Evolutionary conservation across 2,329 filamentous ascomycete genomes (phyloP), one percentile per base, ranked within the genome.

Genomic region (Epichloe coenophiala): DNA sequence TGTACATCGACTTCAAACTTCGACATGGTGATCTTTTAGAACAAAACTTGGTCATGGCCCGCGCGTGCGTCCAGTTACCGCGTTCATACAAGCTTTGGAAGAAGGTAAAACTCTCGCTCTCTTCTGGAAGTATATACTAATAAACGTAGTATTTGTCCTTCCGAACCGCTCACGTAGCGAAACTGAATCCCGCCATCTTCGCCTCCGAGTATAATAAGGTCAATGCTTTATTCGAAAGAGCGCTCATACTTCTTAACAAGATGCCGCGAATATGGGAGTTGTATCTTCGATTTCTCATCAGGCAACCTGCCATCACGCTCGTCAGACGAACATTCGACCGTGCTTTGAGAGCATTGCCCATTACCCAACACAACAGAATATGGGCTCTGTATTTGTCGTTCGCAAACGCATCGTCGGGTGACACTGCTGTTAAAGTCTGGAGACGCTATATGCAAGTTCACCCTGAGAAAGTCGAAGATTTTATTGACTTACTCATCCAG

Each of bases 241-340:
- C 93, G 3, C 72, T 98, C 48, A 87, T 96, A 52, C 76, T 98
- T 40, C 78, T 98, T 55, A 96, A 98, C 71, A 98, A 98, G 71
- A 98, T 98, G 93, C 93, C 94, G 23, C 80, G 82, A 58, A 93
- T 98, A 63, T 98, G 93, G 94, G 90, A 96, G 65, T 88, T 97
- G 82, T 98, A 96, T 65, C 81, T 98, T 55, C 78, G 78, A 46
- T 97, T 98, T 63, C 74, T 98, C 52, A 81, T 91, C 63, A 81
- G 86, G 61, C 93, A 98, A 65, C 93, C 93, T n/a, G 73, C 94
- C 49, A 82, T 98, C 54, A 96, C 91, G 7, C 76, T 82, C 51
- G 94, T 88, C 27, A 81, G 93, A 53, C 82, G 83, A 56, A 88
- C 88, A 1, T 98, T 98, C 69, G 91, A 98, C 68, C 83, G 89